Evolutionary conservation across 495 filamentous ascomycete genomes (phyloP).

Genomic region (Eremomyces bilateralis): DNA sequence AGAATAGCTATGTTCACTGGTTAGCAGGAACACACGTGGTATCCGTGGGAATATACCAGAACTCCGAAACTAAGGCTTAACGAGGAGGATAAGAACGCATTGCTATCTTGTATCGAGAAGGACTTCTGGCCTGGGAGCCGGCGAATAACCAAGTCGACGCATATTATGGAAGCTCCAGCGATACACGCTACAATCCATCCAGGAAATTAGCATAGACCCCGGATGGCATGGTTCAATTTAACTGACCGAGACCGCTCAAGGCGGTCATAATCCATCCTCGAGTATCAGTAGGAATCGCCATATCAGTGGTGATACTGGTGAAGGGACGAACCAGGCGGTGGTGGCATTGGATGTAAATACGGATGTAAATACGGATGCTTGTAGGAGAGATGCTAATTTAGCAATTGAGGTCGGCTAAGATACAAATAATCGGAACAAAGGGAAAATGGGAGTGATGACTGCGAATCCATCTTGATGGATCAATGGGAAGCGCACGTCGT

Average conservation of each 20-base stretch:
- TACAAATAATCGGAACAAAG: no score
- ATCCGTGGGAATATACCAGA: conserved; percentile 38
- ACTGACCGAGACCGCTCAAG: conserved; percentile 68
- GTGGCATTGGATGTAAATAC: no score
- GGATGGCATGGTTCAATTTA: no score
- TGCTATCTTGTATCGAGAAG: conserved; percentile 80
- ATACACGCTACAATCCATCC: conserved; percentile 39
- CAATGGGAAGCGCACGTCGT: no score
- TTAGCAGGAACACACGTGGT: neutral
- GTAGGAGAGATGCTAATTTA: no score
- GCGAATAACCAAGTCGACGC: conserved; percentile 56
- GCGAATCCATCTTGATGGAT: no score
- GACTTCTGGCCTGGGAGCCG: conserved; percentile 44
- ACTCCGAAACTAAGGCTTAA: conserved; percentile 88
- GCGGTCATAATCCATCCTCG: conserved; percentile 84
- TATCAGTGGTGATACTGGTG: no score
- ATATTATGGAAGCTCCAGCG: conserved; percentile 65
- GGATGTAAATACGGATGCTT: no score
- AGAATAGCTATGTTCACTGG: conserved; percentile 46
- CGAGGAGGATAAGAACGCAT: conserved; percentile 66
- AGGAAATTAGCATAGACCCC: neutral
- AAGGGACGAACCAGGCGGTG: no score
- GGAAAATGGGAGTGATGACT: no score
- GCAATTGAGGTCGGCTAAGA: no score
- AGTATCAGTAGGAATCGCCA: conserved; percentile 53